A percentile compares a stretch with the other conserved stretches of the same genome.
These are phyloP conservation scores for sorghum (Sorghum bicolor) DNA, from an alignment of 176 grass and related monocot species.

Conservation along the genomic window Sorghum_bicolor_NCBIv3 NC_012870.2:28394001-28394500, in stretches of 20 bases:
- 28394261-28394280: conserved; percentile 40
- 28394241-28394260: conserved; percentile 18
- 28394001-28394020: conserved; percentile 99
- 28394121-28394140: conserved; percentile 85
- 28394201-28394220: conserved; percentile 68
- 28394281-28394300: no score
- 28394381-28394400: no score
- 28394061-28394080: conserved; percentile 73
- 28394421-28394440: no score
- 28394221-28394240: no score
- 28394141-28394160: conserved; percentile 72
- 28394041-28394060: conserved; percentile 38
- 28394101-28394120: conserved; percentile 98
- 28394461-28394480: not conserved
- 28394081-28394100: conserved; percentile 86
- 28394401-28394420: no score
- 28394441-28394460: no score
- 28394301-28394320: no score
- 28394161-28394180: conserved; percentile 85
- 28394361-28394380: no score
- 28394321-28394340: no score
- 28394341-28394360: no score
- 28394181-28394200: conserved; percentile 63
- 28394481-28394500: no score
- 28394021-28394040: conserved; percentile 70